Percentiles rank a stretch among this genome's conserved stretches.
These are phyloP conservation scores for Cryoendolithus antarcticus DNA, from an alignment of 2,329 filamentous ascomycete species.

Conservation along the genomic window DNA sequence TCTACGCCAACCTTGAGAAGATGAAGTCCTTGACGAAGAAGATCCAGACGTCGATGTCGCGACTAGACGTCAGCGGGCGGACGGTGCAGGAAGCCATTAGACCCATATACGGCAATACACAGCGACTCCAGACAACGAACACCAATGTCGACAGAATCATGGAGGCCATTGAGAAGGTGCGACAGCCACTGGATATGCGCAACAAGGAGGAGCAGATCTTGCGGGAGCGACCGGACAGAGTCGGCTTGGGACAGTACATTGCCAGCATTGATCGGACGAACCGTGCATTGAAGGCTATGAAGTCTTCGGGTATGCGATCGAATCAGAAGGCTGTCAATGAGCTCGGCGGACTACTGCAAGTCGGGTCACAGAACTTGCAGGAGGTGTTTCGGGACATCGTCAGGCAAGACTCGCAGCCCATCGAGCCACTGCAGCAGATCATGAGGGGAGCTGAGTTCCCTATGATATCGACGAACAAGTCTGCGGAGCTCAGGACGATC, in stretches of 20 bases:
- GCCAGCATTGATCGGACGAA: slow-evolving; percentile 80
- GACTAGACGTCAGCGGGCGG: slow-evolving; percentile 78
- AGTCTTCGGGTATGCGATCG: slow-evolving; percentile 77
- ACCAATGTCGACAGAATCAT: slow-evolving; percentile 81
- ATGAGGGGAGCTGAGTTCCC: slow-evolving; percentile 74
- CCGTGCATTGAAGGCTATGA: slow-evolving; percentile 72
- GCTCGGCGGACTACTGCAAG: slow-evolving; percentile 62
- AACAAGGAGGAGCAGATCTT: slow-evolving; percentile 87
- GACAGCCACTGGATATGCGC: slow-evolving; percentile 85
- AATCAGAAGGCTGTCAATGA: slow-evolving; percentile 84
- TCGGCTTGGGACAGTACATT: slow-evolving; percentile 73
- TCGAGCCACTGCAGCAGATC: slow-evolving; percentile 85
- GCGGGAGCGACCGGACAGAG: slow-evolving; percentile 61
- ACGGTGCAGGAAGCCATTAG: slow-evolving; percentile 85
- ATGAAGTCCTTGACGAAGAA: slow-evolving; percentile 89
- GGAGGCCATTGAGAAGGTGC: slow-evolving; percentile 73
- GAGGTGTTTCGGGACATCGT: slow-evolving; percentile 70
- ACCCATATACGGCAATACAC: slow-evolving; percentile 85
- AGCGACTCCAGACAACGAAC: slow-evolving; percentile 74
- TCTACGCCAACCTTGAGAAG: slow-evolving; percentile 68
- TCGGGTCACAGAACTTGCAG: slow-evolving; percentile 73
- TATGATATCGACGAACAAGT: slow-evolving; percentile 60
- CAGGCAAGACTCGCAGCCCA: slow-evolving; percentile 61
- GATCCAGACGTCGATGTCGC: slow-evolving; percentile 75
- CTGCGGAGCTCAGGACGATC: slow-evolving; percentile 65